Conservation (phyloP, 331 rosid species). For the Saraca asoca region DNA sequence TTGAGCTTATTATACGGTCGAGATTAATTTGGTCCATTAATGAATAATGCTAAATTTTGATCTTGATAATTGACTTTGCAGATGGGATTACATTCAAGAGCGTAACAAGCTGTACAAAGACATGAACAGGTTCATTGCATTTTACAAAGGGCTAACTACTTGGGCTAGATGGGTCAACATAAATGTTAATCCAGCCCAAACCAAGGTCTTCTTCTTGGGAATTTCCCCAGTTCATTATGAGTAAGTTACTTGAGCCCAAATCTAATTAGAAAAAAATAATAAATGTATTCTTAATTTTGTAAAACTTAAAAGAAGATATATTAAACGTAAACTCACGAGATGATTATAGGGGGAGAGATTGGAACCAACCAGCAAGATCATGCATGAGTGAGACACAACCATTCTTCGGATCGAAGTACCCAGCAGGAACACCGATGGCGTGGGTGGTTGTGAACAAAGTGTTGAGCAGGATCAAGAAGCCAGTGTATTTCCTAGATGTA, state of each 20-base stretch:
- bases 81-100: constrained; percentile 82
- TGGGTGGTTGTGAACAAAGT: constrained; percentile 92
- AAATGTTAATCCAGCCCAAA: constrained; percentile 67
- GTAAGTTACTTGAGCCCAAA: constrained; percentile 45
- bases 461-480: constrained; percentile 65
- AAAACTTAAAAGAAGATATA: too few relatives aligned
- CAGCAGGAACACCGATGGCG: constrained; percentile 82
- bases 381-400: constrained; percentile 74
- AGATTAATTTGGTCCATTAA: too few relatives aligned
- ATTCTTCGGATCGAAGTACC: constrained; percentile 64
- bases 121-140: constrained; percentile 78
- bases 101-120: constrained; percentile 66
- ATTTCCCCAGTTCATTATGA: constrained; percentile 89
- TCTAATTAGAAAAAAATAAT: too few relatives aligned
- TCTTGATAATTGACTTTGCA: constrained; percentile 30
- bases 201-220: constrained; percentile 89
- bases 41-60: not conserved
- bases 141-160: constrained; percentile 82
- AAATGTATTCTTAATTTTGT: too few relatives aligned
- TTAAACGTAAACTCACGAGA: too few relatives aligned
- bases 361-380: constrained; percentile 77
- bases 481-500: constrained; percentile 75
- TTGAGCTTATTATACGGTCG: constrained; percentile 6
- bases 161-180: constrained; percentile 92
- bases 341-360: constrained; percentile 74